These are phyloP conservation scores for Arthrobotrys pseudoclavata DNA, from an alignment of 2,329 filamentous ascomycete species.

Conservation along the genomic window DNA sequence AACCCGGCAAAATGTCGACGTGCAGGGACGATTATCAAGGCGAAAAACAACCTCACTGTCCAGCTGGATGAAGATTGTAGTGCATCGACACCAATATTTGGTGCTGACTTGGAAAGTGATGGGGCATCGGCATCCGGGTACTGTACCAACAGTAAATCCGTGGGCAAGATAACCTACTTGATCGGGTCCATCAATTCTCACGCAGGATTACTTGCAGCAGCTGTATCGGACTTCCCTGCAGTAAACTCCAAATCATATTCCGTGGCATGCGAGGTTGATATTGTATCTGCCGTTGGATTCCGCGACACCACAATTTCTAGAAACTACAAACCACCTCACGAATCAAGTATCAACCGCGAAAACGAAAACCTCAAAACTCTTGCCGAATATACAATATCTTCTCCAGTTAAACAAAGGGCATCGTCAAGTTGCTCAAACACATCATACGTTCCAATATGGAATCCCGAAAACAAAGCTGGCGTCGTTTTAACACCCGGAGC, in stretches of 20 bases:
- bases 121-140: conserved; percentile 51
- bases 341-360: conserved; percentile 41
- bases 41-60: conserved; percentile 47
- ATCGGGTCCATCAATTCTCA: conserved; percentile 54
- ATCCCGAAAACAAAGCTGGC: conserved; percentile 41
- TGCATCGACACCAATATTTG: conserved; percentile 55
- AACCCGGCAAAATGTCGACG: conserved; percentile 53
- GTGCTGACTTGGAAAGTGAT: conserved; percentile 38
- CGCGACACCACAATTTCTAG: conserved; percentile 55
- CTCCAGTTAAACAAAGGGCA: conserved; percentile 9
- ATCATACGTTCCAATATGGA: conserved; percentile 47
- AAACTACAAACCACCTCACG: conserved; percentile 49
- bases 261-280: conserved; percentile 53
- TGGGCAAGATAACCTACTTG: conserved; percentile 48
- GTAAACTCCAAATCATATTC: conserved; percentile 47
- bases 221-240: conserved; percentile 40
- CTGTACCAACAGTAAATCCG: conserved; percentile 19
- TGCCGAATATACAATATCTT: conserved; percentile 49
- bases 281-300: conserved; percentile 39
- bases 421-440: conserved; percentile 18
- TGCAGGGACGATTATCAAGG: conserved; percentile 34
- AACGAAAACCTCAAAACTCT: conserved; percentile 42
- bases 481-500: conserved; percentile 38
- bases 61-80: conserved; percentile 45
- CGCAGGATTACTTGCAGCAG: conserved; percentile 37